These are phyloP conservation scores for Grigorovia jiainica DNA, from an alignment of 805 yeast genomes.

Conservation along the genomic window DNA sequence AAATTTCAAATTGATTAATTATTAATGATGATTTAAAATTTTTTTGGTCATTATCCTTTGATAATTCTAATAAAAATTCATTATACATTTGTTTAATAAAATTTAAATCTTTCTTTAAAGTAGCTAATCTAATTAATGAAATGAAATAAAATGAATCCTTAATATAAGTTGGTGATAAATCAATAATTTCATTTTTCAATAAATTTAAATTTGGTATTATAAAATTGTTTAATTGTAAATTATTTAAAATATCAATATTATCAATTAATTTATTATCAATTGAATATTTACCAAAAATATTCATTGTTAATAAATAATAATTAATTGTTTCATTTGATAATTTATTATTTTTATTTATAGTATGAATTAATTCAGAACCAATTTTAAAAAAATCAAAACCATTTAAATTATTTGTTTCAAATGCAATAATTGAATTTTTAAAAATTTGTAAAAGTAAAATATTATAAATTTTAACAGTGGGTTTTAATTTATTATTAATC, in stretches of 20 bases:
- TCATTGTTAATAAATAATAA: constrained; percentile 37
- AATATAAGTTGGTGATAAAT: constrained; percentile 12
- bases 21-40: constrained; percentile 10
- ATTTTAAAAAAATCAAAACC: constrained; percentile 41
- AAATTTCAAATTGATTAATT: constrained; percentile 38
- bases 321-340: constrained; percentile 35
- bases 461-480: constrained; percentile 46
- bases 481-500: constrained; percentile 44
- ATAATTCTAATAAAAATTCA: constrained; percentile 24
- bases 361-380: constrained; percentile 39
- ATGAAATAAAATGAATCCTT: constrained; percentile 31
- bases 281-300: constrained; percentile 30
- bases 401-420: constrained; percentile 29
- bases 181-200: constrained; percentile 5
- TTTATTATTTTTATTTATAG: constrained; percentile 35
- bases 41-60: constrained; percentile 1
- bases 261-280: constrained; percentile 20
- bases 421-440: constrained; percentile 38
- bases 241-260: background rate
- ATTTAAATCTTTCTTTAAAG: constrained; percentile 29
- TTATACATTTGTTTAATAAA: constrained; percentile 35
- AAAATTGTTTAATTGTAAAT: too few species aligned
- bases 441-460: constrained; percentile 43
- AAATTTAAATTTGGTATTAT: constrained; percentile 5
- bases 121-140: constrained; percentile 33